phyloP scores from a whole-genome alignment of 257 asterid genomes.

The Ilex aquifolium region DNA sequence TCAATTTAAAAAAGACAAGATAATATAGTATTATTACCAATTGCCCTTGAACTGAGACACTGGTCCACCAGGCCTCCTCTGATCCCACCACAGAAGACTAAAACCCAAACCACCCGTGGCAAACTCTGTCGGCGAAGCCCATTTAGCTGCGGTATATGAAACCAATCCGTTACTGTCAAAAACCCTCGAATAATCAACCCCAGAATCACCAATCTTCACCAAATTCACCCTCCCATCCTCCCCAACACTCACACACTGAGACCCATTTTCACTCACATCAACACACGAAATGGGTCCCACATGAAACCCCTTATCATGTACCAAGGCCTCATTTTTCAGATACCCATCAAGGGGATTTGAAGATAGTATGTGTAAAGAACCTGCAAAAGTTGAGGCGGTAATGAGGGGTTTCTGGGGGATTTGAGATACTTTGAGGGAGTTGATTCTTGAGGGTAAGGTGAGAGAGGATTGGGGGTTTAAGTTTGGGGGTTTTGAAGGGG shows the following conservation, averaged over 20 bases:
- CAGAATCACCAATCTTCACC: conserved; percentile 27
- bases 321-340: conserved; percentile 34
- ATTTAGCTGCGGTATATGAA: conserved; percentile 63
- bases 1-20: background rate
- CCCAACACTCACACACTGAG: conserved; percentile 73
- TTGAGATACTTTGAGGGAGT: conserved; percentile 38
- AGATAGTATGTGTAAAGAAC: conserved; percentile 41
- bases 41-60: conserved; percentile 64
- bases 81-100: conserved; percentile 94
- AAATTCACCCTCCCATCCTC: conserved; percentile 79
- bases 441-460: conserved; percentile 49
- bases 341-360: conserved; percentile 47
- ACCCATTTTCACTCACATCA: conserved; percentile 64
- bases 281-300: conserved; percentile 48
- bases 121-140: conserved; percentile 89
- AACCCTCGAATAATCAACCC: conserved; percentile 36
- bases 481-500: conserved; percentile 28
- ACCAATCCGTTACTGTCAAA: conserved; percentile 72
- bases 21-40: conserved; percentile 38
- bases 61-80: conserved; percentile 66
- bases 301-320: conserved; percentile 50
- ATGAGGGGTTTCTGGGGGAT: conserved; percentile 44
- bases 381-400: conserved; percentile 61
- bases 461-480: conserved; percentile 37
- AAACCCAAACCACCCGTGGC: conserved; percentile 85